Percentiles rank a stretch among this genome's conserved stretches.
Evolutionary conservation across 805 yeast genomes (phyloP).

Genomic region (Yamadazyma laniorum): DNA sequence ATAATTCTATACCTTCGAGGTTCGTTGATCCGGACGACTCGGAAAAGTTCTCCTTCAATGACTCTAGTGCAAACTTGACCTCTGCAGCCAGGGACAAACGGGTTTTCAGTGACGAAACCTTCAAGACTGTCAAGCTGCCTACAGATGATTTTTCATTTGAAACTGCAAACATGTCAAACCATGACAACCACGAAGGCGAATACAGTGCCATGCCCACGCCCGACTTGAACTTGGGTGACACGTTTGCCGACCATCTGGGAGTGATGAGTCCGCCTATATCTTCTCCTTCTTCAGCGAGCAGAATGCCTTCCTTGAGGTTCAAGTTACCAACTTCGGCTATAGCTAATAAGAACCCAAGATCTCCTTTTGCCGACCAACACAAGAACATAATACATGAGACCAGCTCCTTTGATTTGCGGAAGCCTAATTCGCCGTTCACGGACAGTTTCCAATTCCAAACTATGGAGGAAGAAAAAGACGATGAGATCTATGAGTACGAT

Average conservation of each 20-base stretch:
- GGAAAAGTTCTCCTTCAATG: constrained; percentile 4
- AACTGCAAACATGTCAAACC: constrained; percentile 1
- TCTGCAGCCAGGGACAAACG: constrained; percentile 3
- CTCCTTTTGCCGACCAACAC: constrained; percentile 29
- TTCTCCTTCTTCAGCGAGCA: constrained; percentile 2
- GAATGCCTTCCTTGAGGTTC: constrained; percentile 30
- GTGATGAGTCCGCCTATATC: constrained; percentile 8
- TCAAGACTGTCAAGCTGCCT: constrained; percentile 18
- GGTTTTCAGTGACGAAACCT: constrained; percentile 19
- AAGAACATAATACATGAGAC: constrained; percentile 21
- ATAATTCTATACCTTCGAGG: background rate
- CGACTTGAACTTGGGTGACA: constrained; percentile 18
- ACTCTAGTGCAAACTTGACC: background rate
- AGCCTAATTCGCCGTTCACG: constrained; percentile 31
- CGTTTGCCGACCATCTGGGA: constrained; percentile 4
- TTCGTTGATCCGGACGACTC: constrained; percentile 1
- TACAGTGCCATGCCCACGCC: constrained; percentile 27
- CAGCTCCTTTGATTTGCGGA: constrained; percentile 21
- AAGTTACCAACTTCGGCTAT: constrained; percentile 25
- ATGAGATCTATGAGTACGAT: constrained; percentile 17
- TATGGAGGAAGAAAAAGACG: constrained; percentile 5
- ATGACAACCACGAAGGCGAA: constrained; percentile 14
- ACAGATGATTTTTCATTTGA: constrained; percentile 10
- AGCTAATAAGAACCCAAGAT: constrained; percentile 14
- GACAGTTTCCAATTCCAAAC: constrained; percentile 9